phyloP scores from a whole-genome alignment of 2,329 filamentous ascomycete genomes.

The Claviceps sp. region DNA sequence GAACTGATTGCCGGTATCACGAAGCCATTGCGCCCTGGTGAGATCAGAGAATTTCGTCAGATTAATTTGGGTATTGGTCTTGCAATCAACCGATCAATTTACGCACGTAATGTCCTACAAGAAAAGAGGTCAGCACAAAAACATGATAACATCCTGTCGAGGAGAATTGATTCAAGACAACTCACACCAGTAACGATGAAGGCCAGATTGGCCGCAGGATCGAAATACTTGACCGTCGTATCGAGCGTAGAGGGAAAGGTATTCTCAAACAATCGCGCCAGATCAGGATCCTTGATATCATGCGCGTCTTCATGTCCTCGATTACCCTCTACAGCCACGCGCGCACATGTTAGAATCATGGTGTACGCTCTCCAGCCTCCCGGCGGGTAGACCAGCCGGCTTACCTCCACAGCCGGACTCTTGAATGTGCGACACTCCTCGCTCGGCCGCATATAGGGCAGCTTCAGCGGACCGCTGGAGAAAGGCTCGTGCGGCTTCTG shows the following conservation, averaged over 20 bases:
- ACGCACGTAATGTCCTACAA: slow-evolving; percentile 14
- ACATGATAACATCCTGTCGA: slow-evolving; percentile 2
- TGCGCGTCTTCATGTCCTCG: slow-evolving; percentile 23
- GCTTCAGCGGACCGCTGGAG: slow-evolving; percentile 10
- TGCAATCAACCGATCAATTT: background rate
- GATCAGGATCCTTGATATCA: slow-evolving; percentile 44
- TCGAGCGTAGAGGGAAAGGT: slow-evolving; percentile 74
- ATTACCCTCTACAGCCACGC: slow-evolving; percentile 12
- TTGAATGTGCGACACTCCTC: slow-evolving; percentile 15
- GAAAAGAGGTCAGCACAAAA: slow-evolving; percentile 35
- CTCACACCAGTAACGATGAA: slow-evolving; percentile 80
- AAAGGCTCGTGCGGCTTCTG: slow-evolving; percentile 11
- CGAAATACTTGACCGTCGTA: slow-evolving; percentile 69
- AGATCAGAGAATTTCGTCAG: background rate
- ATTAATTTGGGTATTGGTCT: background rate
- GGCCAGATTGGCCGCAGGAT: slow-evolving; percentile 47
- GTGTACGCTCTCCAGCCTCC: too few relatives aligned
- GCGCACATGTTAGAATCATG: background rate
- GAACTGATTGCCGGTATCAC: slow-evolving; percentile 68
- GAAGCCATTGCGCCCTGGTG: slow-evolving; percentile 47
- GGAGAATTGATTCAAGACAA: background rate
- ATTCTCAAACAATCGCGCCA: slow-evolving; percentile 71
- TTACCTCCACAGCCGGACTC: slow-evolving; percentile 15
- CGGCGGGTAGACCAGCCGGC: too few relatives aligned
- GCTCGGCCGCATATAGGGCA: slow-evolving; percentile 16